Percentiles rank a stretch among this genome's conserved stretches.
phyloP scores from a whole-genome alignment of 139 green algal genomes.

The Dunaliella sp. region DNA sequence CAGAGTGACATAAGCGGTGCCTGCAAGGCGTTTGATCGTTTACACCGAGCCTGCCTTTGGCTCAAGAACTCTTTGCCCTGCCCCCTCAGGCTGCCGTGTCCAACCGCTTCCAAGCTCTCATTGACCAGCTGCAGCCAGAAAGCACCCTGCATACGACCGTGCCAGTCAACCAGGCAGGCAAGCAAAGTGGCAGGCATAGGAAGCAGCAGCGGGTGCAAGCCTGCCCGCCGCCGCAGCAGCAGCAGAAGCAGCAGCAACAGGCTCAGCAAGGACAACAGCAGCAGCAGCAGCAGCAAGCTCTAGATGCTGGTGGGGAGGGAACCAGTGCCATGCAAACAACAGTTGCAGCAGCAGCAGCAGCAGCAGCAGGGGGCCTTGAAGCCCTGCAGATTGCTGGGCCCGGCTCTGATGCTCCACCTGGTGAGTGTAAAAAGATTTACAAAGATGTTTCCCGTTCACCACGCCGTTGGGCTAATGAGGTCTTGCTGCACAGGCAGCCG shows the following conservation, averaged over 20 bases:
- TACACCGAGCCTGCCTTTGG: too few species aligned
- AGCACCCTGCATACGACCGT: too few species aligned
- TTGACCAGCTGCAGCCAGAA: background rate
- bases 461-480: too few species aligned
- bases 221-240: background rate
- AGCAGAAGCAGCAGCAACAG: background rate
- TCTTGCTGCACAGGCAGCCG: too few species aligned
- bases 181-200: background rate
- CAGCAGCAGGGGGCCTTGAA: background rate
- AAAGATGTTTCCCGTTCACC: too few species aligned
- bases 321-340: background rate
- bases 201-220: background rate
- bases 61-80: too few species aligned
- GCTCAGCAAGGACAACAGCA: background rate
- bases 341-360: background rate
- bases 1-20: too few species aligned
- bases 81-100: slow-evolving; percentile 4
- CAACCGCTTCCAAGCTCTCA: background rate
- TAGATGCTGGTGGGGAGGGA: background rate
- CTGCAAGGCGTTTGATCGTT: too few species aligned
- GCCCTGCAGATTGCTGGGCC: too few species aligned
- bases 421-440: too few species aligned
- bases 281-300: background rate
- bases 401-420: too few species aligned
- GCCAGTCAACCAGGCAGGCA: background rate